These are phyloP conservation scores for Lachnellula occidentalis DNA, from an alignment of 2,329 filamentous ascomycete species.

Conservation along the genomic window DNA sequence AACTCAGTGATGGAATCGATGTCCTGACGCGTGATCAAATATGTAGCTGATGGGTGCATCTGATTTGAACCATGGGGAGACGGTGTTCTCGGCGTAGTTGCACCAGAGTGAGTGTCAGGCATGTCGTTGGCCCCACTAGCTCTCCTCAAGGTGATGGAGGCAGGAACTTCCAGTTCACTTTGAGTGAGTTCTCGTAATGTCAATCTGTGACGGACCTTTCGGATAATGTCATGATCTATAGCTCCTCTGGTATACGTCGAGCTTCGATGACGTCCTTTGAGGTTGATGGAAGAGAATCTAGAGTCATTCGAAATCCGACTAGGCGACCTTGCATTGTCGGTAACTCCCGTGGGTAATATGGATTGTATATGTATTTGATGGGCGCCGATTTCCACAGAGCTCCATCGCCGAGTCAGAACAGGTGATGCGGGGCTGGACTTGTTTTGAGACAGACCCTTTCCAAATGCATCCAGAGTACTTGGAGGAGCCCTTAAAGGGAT, in stretches of 20 bases:
- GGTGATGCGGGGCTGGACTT: neutral
- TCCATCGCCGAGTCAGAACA: constrained; percentile 21
- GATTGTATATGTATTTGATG: constrained; percentile 2
- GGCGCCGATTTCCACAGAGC: constrained; percentile 22
- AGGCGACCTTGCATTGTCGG: neutral
- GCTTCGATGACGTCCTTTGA: constrained; percentile 6
- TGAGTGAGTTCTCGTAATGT: constrained; percentile 14
- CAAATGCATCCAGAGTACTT: neutral
- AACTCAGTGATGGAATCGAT: constrained; percentile 22
- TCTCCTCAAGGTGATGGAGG: constrained; percentile 23
- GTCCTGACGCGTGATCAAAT: constrained; percentile 23
- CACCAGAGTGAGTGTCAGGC: neutral
- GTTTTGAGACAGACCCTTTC: constrained; percentile 4
- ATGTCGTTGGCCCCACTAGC: constrained; percentile 12
- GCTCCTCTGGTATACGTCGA: constrained; percentile 12
- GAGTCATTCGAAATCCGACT: neutral
- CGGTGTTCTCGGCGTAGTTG: neutral
- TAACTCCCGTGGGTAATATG: neutral
- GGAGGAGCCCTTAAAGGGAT: neutral
- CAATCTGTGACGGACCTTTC: constrained; percentile 19
- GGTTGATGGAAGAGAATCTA: neutral
- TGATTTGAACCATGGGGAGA: neutral
- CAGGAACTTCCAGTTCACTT: constrained; percentile 9
- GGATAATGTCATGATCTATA: constrained; percentile 16
- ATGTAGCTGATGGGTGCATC: constrained; percentile 7